Conservation (phyloP, 306 rosid genomes). For the Oemleria cerasiformis region DNA sequence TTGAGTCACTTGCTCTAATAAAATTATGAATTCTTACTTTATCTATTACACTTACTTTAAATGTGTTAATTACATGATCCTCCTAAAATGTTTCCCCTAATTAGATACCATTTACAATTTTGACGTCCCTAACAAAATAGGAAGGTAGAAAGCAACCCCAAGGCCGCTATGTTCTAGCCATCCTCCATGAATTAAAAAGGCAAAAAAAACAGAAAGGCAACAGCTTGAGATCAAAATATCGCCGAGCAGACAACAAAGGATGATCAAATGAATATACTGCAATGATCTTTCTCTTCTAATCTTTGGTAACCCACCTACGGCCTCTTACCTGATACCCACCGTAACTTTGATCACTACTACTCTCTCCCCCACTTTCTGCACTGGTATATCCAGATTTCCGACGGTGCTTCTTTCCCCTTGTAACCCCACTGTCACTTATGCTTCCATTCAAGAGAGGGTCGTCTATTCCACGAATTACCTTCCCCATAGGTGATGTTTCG, state of each 20-base stretch:
- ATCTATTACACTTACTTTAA: background rate
- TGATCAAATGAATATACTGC: background rate
- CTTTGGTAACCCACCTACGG: conserved; percentile 87
- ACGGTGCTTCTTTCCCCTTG: conserved; percentile 77
- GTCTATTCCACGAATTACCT: conserved; percentile 91
- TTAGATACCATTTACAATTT: conserved; percentile 9
- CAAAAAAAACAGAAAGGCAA: background rate
- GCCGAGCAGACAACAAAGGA: background rate
- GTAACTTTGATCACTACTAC: conserved; percentile 78
- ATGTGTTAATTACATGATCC: conserved; percentile 14
- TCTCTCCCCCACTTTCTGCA: conserved; percentile 96
- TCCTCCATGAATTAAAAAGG: background rate
- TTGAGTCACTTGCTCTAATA: background rate
- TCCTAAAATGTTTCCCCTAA: background rate
- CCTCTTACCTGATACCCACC: conserved; percentile 83
- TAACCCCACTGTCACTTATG: conserved; percentile 69
- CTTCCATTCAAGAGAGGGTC: conserved; percentile 91
- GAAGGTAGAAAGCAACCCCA: background rate
- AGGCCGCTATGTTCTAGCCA: background rate
- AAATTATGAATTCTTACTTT: background rate
- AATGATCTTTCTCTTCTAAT: conserved; percentile 37
- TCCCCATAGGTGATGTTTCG: conserved; percentile 48
- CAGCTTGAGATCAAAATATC: conserved; percentile 2
- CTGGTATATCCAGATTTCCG: conserved; percentile 68
- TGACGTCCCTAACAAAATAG: background rate